Conservation (phyloP, 805 yeast genomes). For the Nakazawaea anatomiae region DNA sequence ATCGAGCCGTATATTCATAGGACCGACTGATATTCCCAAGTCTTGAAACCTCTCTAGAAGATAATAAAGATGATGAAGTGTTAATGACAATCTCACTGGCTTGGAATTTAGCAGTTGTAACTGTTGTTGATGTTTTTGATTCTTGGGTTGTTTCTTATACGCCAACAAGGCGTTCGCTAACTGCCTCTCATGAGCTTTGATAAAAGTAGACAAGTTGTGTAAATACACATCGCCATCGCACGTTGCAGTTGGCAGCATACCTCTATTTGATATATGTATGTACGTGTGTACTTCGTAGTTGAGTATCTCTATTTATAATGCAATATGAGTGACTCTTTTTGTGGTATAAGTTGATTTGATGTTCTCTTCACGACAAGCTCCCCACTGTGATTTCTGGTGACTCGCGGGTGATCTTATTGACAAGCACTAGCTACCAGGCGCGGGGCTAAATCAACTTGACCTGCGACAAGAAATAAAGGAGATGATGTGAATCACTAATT, state of each 20-base stretch:
- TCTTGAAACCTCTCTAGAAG: slow-evolving; percentile 52
- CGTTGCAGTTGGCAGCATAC: slow-evolving; percentile 14
- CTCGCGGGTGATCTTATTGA: not conserved
- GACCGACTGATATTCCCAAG: slow-evolving; percentile 47
- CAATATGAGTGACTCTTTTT: not conserved
- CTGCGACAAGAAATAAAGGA: not conserved
- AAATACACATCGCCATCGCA: slow-evolving; percentile 55
- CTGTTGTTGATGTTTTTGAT: slow-evolving; percentile 4
- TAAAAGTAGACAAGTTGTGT: slow-evolving; percentile 46
- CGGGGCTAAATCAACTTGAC: not conserved
- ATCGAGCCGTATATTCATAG: slow-evolving; percentile 54
- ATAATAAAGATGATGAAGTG: slow-evolving; percentile 60
- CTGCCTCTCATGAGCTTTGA: slow-evolving; percentile 51
- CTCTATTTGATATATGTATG: not conserved
- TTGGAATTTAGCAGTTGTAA: slow-evolving; percentile 23
- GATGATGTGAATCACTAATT: not conserved
- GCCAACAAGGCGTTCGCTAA: slow-evolving; percentile 54
- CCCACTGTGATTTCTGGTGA: not conserved
- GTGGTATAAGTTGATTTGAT: not conserved
- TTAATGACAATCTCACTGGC: slow-evolving; percentile 51
- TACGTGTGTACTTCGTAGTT: not conserved
- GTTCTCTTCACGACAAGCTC: not conserved
- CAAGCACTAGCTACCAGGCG: not conserved
- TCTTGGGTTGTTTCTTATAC: slow-evolving; percentile 32
- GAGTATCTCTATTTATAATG: not conserved